These are phyloP conservation scores for Danielozyma ontarioensis DNA, from an alignment of 805 yeast genomes.

Conservation along the genomic window DNA sequence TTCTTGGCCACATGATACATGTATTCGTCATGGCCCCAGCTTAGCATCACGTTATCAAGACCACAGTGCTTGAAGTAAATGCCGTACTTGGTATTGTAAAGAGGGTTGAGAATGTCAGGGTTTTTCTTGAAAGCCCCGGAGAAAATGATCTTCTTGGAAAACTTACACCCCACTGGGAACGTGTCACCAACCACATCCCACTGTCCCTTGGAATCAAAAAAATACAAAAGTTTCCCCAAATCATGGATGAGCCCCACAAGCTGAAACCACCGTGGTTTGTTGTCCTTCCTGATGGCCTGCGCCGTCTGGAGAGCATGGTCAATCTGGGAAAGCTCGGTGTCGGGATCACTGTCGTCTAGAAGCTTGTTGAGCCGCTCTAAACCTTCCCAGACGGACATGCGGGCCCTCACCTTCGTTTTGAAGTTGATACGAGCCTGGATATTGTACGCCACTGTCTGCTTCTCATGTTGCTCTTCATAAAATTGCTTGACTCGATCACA, in stretches of 20 bases:
- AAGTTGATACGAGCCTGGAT: slow-evolving; percentile 67
- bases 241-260: slow-evolving; percentile 70
- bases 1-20: slow-evolving; percentile 68
- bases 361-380: slow-evolving; percentile 54
- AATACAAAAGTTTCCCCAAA: slow-evolving; percentile 62
- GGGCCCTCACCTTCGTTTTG: slow-evolving; percentile 61
- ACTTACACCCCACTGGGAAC: slow-evolving; percentile 69
- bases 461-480: slow-evolving; percentile 62
- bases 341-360: slow-evolving; percentile 71
- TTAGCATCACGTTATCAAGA: slow-evolving; percentile 61
- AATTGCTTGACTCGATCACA: slow-evolving; percentile 62
- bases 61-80: slow-evolving; percentile 64
- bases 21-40: slow-evolving; percentile 80
- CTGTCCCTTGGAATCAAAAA: slow-evolving; percentile 68
- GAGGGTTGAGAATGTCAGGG: slow-evolving; percentile 58
- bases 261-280: slow-evolving; percentile 73
- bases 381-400: slow-evolving; percentile 72
- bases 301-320: slow-evolving; percentile 76
- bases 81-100: slow-evolving; percentile 62
- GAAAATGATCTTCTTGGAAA: slow-evolving; percentile 53
- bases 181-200: slow-evolving; percentile 84
- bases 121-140: slow-evolving; percentile 55
- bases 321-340: slow-evolving; percentile 67
- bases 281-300: slow-evolving; percentile 63
- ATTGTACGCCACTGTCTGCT: slow-evolving; percentile 69